phyloP scores from a whole-genome alignment of 257 asterid species.

The Solanum tarijense region DNA sequence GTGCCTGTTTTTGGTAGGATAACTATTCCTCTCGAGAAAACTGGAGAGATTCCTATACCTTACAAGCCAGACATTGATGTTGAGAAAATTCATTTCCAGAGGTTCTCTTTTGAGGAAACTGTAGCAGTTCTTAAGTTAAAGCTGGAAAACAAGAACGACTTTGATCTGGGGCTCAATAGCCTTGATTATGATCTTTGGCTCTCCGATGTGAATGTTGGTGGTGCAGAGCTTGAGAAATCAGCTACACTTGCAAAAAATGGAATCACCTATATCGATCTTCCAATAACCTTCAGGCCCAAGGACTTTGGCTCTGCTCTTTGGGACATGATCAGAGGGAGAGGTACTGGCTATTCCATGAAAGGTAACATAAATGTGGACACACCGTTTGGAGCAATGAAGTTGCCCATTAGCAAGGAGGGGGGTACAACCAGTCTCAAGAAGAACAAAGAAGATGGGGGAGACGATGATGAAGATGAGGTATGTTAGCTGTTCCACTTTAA shows the following conservation, averaged over 20 bases:
- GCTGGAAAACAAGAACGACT: constrained; percentile 87
- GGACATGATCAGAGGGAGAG: constrained; percentile 97
- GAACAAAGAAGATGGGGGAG: constrained; percentile 75
- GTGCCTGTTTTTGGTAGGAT: constrained; percentile 88
- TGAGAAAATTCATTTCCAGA: constrained; percentile 58
- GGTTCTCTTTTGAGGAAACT: constrained; percentile 85
- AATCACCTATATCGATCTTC: constrained; percentile 46
- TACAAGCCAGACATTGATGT: constrained; percentile 76
- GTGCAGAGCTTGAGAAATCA: constrained; percentile 55
- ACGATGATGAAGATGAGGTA: constrained; percentile 62
- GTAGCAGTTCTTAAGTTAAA: constrained; percentile 74
- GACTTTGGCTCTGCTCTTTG: constrained; percentile 97
- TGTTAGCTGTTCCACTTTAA: background rate
- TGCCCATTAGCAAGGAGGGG: constrained; percentile 84
- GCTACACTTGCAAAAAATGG: constrained; percentile 68
- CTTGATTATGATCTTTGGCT: constrained; percentile 90
- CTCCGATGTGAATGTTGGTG: constrained; percentile 66
- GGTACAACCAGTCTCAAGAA: constrained; percentile 86
- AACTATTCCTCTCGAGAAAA: constrained; percentile 78
- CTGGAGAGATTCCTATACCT: constrained; percentile 85
- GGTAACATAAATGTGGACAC: constrained; percentile 78
- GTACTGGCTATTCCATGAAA: constrained; percentile 83
- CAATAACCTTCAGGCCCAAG: constrained; percentile 96
- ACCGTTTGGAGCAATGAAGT: constrained; percentile 90
- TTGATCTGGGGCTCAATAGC: constrained; percentile 72